Percentiles rank a stretch among this genome's conserved stretches.
Evolutionary conservation across 768 basidiomycete genomes (phyloP).

Genomic region (Lactarius quietus): DNA sequence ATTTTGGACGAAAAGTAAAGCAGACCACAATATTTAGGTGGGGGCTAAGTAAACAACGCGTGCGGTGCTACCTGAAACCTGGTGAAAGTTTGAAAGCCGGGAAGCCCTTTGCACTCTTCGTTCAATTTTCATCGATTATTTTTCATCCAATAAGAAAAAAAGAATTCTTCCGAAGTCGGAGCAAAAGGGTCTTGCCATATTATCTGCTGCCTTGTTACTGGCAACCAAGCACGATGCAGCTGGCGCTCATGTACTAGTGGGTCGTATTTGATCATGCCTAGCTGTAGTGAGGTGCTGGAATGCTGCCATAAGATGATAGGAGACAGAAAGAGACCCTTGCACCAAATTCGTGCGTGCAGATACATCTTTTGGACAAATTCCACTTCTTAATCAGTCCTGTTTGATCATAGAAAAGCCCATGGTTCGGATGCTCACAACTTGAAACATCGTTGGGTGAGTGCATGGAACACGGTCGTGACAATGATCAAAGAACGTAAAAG

Average conservation of each 20-base stretch:
- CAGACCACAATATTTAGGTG: constrained; percentile 72
- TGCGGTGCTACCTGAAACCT: constrained; percentile 95
- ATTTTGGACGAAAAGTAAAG: constrained; percentile 25
- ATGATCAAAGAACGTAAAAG: constrained; percentile 18
- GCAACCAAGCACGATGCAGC: constrained; percentile 97
- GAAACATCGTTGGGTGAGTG: constrained; percentile 87
- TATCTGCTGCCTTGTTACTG: constrained; percentile 75
- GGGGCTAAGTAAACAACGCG: constrained; percentile 87
- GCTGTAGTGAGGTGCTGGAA: constrained; percentile 67
- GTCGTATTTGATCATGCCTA: constrained; percentile 93
- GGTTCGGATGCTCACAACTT: constrained; percentile 97
- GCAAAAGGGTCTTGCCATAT: constrained; percentile 3
- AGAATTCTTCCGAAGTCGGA: constrained; percentile 23
- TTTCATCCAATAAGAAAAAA: constrained; percentile 32
- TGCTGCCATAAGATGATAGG: constrained; percentile 22
- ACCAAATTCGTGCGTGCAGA: constrained; percentile 95
- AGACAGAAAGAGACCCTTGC: constrained; percentile 31
- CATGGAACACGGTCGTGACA: constrained; percentile 10
- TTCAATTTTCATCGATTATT: constrained; percentile 74
- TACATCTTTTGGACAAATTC: constrained; percentile 88
- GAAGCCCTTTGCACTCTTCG: constrained; percentile 69
- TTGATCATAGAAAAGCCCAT: constrained; percentile 96
- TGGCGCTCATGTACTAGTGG: constrained; percentile 70
- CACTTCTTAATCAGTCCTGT: constrained; percentile 96
- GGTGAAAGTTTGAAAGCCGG: constrained; percentile 90